A percentile compares a stretch with the other conserved stretches of the same genome.
Conservation (phyloP, 2,329 filamentous ascomycete genomes). For the Apiospora aurea region DNA sequence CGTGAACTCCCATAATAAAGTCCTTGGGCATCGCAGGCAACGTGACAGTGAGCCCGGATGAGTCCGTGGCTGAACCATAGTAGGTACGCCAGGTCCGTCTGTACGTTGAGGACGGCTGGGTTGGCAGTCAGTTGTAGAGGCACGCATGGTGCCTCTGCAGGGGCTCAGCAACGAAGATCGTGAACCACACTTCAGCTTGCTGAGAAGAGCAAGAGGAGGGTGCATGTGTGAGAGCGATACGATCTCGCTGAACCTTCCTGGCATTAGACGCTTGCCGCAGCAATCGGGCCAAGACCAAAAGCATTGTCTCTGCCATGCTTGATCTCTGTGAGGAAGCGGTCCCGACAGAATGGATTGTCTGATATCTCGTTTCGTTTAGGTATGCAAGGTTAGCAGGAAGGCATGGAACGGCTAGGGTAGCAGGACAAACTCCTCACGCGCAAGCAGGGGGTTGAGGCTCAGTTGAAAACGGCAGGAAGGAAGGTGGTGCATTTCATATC, state of each 20-base stretch:
- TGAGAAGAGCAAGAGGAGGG: neutral
- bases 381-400: neutral
- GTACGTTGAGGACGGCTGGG: neutral
- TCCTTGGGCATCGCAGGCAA: neutral
- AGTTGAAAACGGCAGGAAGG: neutral
- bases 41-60: neutral
- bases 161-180: neutral
- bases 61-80: neutral
- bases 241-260: neutral
- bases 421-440: neutral
- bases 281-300: neutral
- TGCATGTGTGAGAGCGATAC: neutral
- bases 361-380: slow-evolving; percentile 16
- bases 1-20: neutral
- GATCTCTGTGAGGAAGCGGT: neutral
- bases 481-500: neutral
- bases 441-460: slow-evolving; percentile 9
- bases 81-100: neutral
- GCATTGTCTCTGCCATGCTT: neutral
- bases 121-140: neutral
- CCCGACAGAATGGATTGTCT: slow-evolving; percentile 18
- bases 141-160: neutral
- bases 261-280: neutral
- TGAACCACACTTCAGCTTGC: neutral
- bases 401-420: neutral